Evolutionary conservation across 768 basidiomycete species (phyloP), one percentile per base, ranked within the genome.

Genomic region (Pisolithus marmoratus): DNA sequence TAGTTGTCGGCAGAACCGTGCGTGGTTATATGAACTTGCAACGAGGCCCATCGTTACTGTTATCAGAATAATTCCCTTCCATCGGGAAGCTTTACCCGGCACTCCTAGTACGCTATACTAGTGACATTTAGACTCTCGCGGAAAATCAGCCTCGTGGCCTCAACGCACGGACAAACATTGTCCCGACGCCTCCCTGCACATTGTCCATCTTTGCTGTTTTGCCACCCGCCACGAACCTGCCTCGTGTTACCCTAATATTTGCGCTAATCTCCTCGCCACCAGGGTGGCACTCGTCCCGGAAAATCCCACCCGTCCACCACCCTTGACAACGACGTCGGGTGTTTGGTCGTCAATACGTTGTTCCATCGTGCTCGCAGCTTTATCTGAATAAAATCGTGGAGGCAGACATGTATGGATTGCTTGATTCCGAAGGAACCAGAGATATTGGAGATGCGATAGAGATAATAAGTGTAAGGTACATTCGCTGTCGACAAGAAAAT

Each of bases 391-490:
- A 29, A 29, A 5, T 9, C 3, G 3, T 29, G 34, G 34, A 14
- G 5, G 34, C 34, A 15, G 12, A 34, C 20, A 41, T 20, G 23
- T 41, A 41, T 41, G 20, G n/a, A 41, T 41, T 41, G 19, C n/a
- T n/a, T n/a, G n/a, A n/a, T n/a, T n/a, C n/a, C n/a, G n/a, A n/a
- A n/a, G n/a, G 22, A 44, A 15, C 15, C 5, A 44, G 20, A 6
- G 17, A 38, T n/a, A 9, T 44, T 15, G 26, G n/a, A 5, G 27
- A 46, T 20, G 29, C 54, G 51, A 55, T 63, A 51, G 26, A 44
- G 4, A 40, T 22, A 12, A 40, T 22, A 40, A 14, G n/a, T 8
- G 57, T 58, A 64, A 41, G 41, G 29, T 46, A 65, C 61, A 67
- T 63, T 46, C 8, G 34, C 19, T 46, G 27, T 34, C 26, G 20